Base-by-base conservation (phyloP, 2,329 filamentous ascomycete species). In the Calonectria naviculata region DNA sequence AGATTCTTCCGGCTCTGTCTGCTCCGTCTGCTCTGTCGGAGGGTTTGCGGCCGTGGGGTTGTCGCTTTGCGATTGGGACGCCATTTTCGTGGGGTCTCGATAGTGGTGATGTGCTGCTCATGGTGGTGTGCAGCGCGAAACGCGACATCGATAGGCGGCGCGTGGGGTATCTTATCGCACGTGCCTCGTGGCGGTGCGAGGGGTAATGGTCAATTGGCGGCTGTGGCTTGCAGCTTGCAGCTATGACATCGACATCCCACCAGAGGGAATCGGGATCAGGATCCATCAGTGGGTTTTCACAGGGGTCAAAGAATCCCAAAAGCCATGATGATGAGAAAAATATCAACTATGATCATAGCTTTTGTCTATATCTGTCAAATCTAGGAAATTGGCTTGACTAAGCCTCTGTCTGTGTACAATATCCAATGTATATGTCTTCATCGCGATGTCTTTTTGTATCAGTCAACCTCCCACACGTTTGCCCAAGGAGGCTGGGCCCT, bases 131-230 rank as follows among this genome's bases (percentile, higher is more conserved):
- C 10, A 21, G 63, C 38, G 70, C 67, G 73, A 71, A 71, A 76
- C 76, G 76, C 75, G 76, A 75, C 70, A 65, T 42, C 21, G 74
- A 68, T 71, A 71, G 58, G 29, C 24, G 58, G 64, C 76, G 74
- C 71, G 76, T 78, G 71, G 74, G 73, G 74, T 68, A 65, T 58
- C 56, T 76, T 72, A 70, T 73, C 62, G 65, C 69, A 68, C 76
- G 77, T 75, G 76, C 71, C 74, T 61, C 65, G 47, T 38, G 49
- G 29, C 42, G 13, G n/a, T 64, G 38, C 26, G 61, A 28, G 44
- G 56, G 36, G 72, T 66, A 70, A 64, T 58, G 58, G 67, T 64
- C 46, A 47, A 34, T 47, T 44, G 58, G 41, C 34, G 31, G 42
- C 44, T 68, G 67, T 74, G 74, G 73, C 74, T 73, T 74, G 73